Conservation (phyloP, 2,329 filamentous ascomycete genomes). For the Alternaria brassicae region DNA sequence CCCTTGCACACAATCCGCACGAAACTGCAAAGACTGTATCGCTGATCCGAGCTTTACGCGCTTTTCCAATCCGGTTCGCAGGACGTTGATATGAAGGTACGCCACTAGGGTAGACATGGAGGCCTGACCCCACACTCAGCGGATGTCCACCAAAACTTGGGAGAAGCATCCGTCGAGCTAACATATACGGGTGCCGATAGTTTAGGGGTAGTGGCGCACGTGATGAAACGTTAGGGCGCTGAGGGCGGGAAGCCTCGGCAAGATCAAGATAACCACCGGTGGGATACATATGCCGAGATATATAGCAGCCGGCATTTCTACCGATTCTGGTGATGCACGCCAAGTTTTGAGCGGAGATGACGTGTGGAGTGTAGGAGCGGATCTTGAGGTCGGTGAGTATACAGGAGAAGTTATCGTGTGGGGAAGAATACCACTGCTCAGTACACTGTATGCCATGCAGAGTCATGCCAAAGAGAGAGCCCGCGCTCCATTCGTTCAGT, state of each 20-base stretch:
- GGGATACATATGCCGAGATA: conserved; percentile 5
- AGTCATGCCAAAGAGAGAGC: too few species aligned
- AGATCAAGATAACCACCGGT: conserved; percentile 13
- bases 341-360: conserved; percentile 10
- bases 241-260: conserved; percentile 11
- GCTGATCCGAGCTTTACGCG: conserved; percentile 15
- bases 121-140: conserved; percentile 8
- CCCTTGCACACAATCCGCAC: conserved; percentile 11
- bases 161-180: background rate
- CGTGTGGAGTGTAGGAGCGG: conserved; percentile 12
- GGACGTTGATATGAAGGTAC: conserved; percentile 15
- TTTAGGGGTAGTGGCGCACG: conserved; percentile 2
- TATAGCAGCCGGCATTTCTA: conserved; percentile 8
- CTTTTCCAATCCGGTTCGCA: conserved; percentile 11
- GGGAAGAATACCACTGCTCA: background rate
- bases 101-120: conserved; percentile 5
- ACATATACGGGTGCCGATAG: background rate
- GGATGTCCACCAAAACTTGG: background rate
- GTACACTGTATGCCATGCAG: background rate
- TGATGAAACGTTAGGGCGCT: conserved; percentile 3
- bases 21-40: conserved; percentile 7
- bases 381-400: conserved; percentile 3
- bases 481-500: background rate
- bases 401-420: background rate
- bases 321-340: conserved; percentile 3